phyloP scores from a whole-genome alignment of 1,139 yeast species.

The Suhomyces taliae region DNA sequence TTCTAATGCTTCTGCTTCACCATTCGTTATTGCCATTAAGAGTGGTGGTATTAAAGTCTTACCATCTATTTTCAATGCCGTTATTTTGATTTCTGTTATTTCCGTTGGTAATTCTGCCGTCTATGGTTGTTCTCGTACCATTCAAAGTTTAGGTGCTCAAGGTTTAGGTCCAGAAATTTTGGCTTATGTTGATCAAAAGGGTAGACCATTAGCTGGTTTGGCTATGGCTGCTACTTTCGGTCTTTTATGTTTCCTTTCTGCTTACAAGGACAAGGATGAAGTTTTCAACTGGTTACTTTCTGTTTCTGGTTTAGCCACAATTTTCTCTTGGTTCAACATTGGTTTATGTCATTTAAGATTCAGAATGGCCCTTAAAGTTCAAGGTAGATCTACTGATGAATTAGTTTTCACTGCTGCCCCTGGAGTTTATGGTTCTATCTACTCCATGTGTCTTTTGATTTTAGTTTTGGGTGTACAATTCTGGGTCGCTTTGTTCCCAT shows the following conservation, averaged over 20 bases:
- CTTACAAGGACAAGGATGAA: conserved; percentile 35
- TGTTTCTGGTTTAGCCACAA: conserved; percentile 41
- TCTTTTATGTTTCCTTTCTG: conserved; percentile 42
- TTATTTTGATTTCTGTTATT: conserved; percentile 40
- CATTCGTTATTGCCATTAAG: conserved; percentile 46
- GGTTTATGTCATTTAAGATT: conserved; percentile 40
- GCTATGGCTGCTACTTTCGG: conserved; percentile 36
- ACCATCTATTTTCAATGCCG: conserved; percentile 46
- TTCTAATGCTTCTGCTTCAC: conserved; percentile 37
- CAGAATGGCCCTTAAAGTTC: conserved; percentile 36
- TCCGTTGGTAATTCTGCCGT: conserved; percentile 50
- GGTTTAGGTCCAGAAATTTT: conserved; percentile 39
- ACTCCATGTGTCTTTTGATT: conserved; percentile 31
- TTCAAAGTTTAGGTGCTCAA: conserved; percentile 42
- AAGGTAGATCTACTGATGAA: conserved; percentile 30
- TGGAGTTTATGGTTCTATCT: conserved; percentile 37
- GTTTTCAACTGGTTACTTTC: conserved; percentile 46
- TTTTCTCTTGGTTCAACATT: conserved; percentile 46
- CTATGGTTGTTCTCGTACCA: conserved; percentile 45
- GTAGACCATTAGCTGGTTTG: conserved; percentile 46
- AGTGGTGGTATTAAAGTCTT: conserved; percentile 42
- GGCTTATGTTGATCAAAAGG: conserved; percentile 40
- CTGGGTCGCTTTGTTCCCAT: conserved; percentile 41
- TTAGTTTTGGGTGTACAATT: conserved; percentile 37
- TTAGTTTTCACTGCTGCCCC: conserved; percentile 28